A percentile compares a stretch with the other conserved stretches of the same genome.
phyloP scores from a whole-genome alignment of 208 protist genomes.

The Lotmaria passim region DNA sequence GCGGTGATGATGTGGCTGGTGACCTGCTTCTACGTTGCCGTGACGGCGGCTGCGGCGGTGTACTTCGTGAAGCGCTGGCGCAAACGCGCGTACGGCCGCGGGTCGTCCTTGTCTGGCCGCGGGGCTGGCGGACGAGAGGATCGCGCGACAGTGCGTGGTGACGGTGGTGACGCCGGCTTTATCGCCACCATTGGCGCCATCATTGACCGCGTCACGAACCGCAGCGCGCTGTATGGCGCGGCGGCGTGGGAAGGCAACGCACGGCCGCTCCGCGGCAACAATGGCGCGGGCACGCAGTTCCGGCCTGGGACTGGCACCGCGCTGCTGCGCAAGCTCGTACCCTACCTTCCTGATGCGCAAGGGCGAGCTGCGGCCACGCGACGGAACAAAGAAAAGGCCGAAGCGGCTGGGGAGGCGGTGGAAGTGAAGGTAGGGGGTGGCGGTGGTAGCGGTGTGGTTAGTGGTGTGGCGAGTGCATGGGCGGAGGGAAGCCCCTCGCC shows the following conservation, averaged over 20 bases:
- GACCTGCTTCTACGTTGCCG: conserved; percentile 21
- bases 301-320: conserved; percentile 2
- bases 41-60: conserved; percentile 9
- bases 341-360: conserved; percentile 8
- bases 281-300: neutral
- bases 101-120: neutral
- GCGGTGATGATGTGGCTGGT: conserved; percentile 23
- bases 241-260: conserved; percentile 12
- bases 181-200: conserved; percentile 23
- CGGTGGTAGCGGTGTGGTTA: neutral
- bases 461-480: neutral
- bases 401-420: conserved; percentile 10
- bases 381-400: conserved; percentile 22
- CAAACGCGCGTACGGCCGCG: conserved; percentile 11
- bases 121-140: conserved; percentile 1
- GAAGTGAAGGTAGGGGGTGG: conserved; percentile 2
- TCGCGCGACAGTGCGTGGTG: neutral
- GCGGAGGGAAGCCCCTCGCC: neutral
- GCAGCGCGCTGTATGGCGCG: conserved; percentile 17
- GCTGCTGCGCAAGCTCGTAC: conserved; percentile 4
- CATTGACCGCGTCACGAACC: conserved; percentile 31
- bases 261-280: conserved; percentile 7
- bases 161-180: conserved; percentile 7
- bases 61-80: conserved; percentile 33
- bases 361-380: neutral